Evolutionary conservation across 495 filamentous ascomycete genomes (phyloP).

Genomic region (Podospora australis): DNA sequence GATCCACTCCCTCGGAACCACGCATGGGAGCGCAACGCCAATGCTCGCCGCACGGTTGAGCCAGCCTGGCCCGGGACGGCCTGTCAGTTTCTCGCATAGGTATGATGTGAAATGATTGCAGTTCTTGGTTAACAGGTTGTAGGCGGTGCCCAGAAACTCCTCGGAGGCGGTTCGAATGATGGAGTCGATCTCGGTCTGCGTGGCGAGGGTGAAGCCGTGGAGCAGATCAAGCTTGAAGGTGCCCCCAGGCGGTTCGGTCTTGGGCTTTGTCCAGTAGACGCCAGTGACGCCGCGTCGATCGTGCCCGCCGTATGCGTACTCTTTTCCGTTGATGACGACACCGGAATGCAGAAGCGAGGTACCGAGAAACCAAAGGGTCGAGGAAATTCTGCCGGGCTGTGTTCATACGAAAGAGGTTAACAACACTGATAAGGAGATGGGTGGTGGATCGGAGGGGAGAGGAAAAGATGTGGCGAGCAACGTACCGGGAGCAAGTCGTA

Average conservation of each 20-base stretch:
- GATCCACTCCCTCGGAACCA: slow-evolving; percentile 75
- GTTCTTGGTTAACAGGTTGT: slow-evolving; percentile 72
- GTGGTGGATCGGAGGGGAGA: neutral
- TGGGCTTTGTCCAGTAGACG: slow-evolving; percentile 71
- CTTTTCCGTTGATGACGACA: slow-evolving; percentile 65
- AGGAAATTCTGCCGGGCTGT: slow-evolving; percentile 61
- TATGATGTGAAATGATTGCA: slow-evolving; percentile 78
- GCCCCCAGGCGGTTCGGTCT: slow-evolving; percentile 61
- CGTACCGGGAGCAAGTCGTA: slow-evolving; percentile 47
- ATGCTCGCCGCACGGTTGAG: slow-evolving; percentile 75
- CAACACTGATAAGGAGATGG: neutral
- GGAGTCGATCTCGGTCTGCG: slow-evolving; percentile 57
- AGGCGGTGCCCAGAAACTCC: slow-evolving; percentile 61
- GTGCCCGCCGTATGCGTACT: slow-evolving; percentile 83
- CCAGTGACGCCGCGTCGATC: slow-evolving; percentile 58
- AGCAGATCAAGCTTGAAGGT: slow-evolving; percentile 63
- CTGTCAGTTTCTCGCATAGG: slow-evolving; percentile 59
- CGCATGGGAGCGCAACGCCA: slow-evolving; percentile 67
- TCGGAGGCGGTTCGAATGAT: slow-evolving; percentile 59
- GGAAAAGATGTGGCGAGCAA: neutral
- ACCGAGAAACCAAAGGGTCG: slow-evolving; percentile 64
- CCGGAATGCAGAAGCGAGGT: slow-evolving; percentile 69
- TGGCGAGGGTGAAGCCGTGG: slow-evolving; percentile 62
- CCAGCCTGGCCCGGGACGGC: slow-evolving; percentile 58
- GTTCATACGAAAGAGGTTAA: neutral